Conservation (phyloP, 257 asterid genomes). For the Solanum dulcamara region DNA sequence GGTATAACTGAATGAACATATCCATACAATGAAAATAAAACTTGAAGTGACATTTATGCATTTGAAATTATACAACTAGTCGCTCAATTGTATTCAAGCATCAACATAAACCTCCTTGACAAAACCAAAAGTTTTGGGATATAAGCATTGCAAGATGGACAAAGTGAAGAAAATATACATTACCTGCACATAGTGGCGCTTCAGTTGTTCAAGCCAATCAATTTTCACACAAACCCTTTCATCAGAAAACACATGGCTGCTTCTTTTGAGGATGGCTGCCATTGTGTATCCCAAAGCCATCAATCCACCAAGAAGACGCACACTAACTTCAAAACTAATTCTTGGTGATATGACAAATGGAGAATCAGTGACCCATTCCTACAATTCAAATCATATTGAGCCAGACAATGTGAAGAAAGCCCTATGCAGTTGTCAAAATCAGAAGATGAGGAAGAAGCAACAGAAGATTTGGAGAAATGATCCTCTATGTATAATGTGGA, state of each 20-base stretch:
- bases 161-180: background rate
- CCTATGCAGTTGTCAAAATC: background rate
- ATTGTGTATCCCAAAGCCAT: slow-evolving; percentile 99
- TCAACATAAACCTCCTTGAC: background rate
- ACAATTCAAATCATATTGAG: slow-evolving; percentile 13
- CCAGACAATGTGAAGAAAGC: background rate
- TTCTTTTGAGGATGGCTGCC: slow-evolving; percentile 93
- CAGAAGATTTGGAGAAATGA: background rate
- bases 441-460: background rate
- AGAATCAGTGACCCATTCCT: slow-evolving; percentile 96
- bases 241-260: slow-evolving; percentile 68
- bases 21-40: background rate
- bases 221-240: slow-evolving; percentile 87
- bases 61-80: background rate
- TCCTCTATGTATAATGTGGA: background rate
- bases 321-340: slow-evolving; percentile 96
- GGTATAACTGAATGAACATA: background rate
- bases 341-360: slow-evolving; percentile 99
- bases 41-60: background rate
- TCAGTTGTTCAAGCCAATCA: slow-evolving; percentile 89
- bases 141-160: background rate
- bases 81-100: background rate
- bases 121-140: background rate
- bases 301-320: slow-evolving; percentile 94
- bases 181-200: slow-evolving; percentile 92